A percentile compares a stretch with the other conserved stretches of the same genome.
Conservation (phyloP, 108 stramenopile species). For the Conticribra guillardii region DNA sequence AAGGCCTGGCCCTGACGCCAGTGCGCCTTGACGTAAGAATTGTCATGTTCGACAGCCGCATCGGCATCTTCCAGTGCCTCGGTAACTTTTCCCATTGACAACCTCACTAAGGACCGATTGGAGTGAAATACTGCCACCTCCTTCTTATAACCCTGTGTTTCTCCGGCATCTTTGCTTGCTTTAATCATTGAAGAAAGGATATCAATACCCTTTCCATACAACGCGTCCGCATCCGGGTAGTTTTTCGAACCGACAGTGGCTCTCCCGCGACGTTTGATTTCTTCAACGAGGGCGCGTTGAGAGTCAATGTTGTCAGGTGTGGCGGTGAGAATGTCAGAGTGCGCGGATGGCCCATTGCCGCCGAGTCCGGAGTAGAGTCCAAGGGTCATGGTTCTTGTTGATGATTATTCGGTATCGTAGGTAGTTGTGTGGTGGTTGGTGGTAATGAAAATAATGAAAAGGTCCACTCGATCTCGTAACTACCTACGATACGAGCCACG, state of each 20-base stretch:
- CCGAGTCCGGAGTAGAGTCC: conserved; percentile 34
- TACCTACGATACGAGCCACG: too few species aligned
- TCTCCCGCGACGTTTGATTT: conserved; percentile 78
- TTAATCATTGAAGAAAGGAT: conserved; percentile 29
- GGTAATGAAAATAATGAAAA: too few species aligned
- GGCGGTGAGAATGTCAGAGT: conserved; percentile 67
- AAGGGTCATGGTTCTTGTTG: conserved; percentile 26
- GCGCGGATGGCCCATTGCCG: conserved; percentile 43
- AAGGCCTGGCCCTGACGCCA: conserved; percentile 81
- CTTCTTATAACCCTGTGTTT: not conserved
- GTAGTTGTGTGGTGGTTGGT: too few species aligned
- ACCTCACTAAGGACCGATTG: conserved; percentile 72
- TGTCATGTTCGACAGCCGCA: conserved; percentile 57
- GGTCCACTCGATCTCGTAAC: too few species aligned
- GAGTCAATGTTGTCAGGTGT: conserved; percentile 58
- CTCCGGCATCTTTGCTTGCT: conserved; percentile 8
- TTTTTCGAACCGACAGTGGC: conserved; percentile 60
- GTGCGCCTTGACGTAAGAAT: conserved; percentile 78
- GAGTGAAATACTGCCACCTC: conserved; percentile 66
- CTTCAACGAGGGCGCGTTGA: conserved; percentile 67
- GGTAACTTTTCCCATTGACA: conserved; percentile 62
- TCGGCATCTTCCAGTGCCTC: conserved; percentile 61
- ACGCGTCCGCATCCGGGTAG: conserved; percentile 69
- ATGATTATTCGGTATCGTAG: too few species aligned
- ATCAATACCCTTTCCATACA: conserved; percentile 78